Conservation (phyloP, 2,329 filamentous ascomycete genomes). For the Talaromyces sp. region DNA sequence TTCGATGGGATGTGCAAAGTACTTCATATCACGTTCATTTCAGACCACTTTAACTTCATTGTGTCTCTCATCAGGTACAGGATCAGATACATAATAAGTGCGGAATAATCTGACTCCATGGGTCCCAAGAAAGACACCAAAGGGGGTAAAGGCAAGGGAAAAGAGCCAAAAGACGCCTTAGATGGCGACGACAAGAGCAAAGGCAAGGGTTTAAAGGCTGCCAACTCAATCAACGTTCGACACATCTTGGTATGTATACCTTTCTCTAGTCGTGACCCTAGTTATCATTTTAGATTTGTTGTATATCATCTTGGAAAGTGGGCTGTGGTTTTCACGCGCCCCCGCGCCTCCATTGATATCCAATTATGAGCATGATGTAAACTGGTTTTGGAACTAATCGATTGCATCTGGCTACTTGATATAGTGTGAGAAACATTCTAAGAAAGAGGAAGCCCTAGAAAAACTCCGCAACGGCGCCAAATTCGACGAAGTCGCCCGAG, state of each 20-base stretch:
- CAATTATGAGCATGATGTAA: neutral
- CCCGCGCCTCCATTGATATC: neutral
- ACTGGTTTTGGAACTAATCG: neutral
- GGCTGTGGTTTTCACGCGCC: neutral
- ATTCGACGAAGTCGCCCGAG: slow-evolving; percentile 63
- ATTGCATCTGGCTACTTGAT: neutral
- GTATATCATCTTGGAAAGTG: neutral
- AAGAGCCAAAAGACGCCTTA: slow-evolving; percentile 35
- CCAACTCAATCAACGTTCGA: slow-evolving; percentile 61
- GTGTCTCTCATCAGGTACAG: neutral
- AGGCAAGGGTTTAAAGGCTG: slow-evolving; percentile 51
- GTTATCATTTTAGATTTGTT: neutral
- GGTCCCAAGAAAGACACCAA: slow-evolving; percentile 39
- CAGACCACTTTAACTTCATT: neutral
- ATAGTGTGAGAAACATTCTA: slow-evolving; percentile 60
- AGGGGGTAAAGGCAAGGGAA: slow-evolving; percentile 41
- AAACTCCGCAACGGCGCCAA: slow-evolving; percentile 58
- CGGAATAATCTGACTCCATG: slow-evolving; percentile 27
- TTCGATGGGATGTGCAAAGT: neutral
- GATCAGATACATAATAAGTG: neutral
- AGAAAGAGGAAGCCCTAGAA: slow-evolving; percentile 62
- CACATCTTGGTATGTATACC: slow-evolving; percentile 54
- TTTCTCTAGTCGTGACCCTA: neutral
- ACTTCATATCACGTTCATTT: neutral
- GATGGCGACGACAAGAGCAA: slow-evolving; percentile 40